These are phyloP conservation scores for Aspergillus versicolor DNA, from an alignment of 2,329 filamentous ascomycete species.

Conservation along the genomic window DNA sequence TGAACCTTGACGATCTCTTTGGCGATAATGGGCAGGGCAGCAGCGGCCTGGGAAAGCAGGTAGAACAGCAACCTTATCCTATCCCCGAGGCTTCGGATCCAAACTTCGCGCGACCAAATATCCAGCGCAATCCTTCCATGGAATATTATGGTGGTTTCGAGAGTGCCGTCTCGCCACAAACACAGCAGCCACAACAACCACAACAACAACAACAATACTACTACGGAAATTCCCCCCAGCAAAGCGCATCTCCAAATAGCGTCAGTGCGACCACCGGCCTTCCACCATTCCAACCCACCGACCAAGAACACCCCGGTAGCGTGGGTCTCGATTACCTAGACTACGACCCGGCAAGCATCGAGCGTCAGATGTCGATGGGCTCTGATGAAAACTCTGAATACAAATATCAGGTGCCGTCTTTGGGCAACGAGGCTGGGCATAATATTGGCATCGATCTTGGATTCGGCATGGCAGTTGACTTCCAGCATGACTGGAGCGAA, in stretches of 20 bases:
- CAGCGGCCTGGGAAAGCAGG: conserved; percentile 27
- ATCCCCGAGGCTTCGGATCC: conserved; percentile 25
- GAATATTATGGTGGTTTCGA: conserved; percentile 38
- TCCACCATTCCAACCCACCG: conserved; percentile 22
- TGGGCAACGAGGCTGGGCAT: conserved; percentile 31
- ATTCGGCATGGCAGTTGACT: conserved; percentile 46
- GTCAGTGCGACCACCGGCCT: conserved; percentile 25
- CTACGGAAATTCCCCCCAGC: conserved; percentile 35
- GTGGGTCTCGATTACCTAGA: conserved; percentile 57
- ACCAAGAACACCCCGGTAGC: conserved; percentile 27
- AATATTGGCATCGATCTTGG: conserved; percentile 47
- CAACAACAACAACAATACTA: conserved; percentile 28
- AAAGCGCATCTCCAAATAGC: conserved; percentile 32
- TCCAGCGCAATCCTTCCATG: conserved; percentile 30
- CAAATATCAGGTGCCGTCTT: conserved; percentile 28
- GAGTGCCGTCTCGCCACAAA: conserved; percentile 32
- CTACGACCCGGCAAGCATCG: conserved; percentile 42
- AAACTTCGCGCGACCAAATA: conserved; percentile 25
- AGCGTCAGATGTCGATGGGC: conserved; percentile 24
- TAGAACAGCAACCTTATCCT: conserved; percentile 22
- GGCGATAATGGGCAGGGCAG: conserved; percentile 42
- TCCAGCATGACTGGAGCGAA: conserved; percentile 51
- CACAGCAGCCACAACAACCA: conserved; percentile 27
- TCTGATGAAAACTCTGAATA: conserved; percentile 31
- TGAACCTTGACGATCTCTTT: conserved; percentile 55